Evolutionary conservation across 2,329 filamentous ascomycete species (phyloP), one percentile per base, ranked within the genome.

Genomic region (Ceratocystis cubensis): DNA sequence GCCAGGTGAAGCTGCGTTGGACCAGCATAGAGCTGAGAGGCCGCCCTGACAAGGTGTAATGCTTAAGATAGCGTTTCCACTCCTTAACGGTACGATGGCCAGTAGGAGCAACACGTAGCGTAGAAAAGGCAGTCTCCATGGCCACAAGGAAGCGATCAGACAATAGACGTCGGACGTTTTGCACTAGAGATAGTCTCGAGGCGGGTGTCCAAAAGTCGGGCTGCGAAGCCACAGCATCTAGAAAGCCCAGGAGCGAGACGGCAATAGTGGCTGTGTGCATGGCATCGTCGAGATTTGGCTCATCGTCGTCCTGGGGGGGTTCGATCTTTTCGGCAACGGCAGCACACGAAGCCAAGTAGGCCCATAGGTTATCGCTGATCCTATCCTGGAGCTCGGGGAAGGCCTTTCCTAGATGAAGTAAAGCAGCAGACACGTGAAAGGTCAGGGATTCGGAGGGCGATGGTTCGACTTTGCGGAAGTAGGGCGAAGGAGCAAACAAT

Each of bases 11-110:
- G 69, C 88, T 91, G 72, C 90, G 85, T 74, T 96, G 91, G 25
- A 99, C 77, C 5, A 97, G 81, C 87, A 96, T 94, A 13, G 92
- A 91, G 8, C 94, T 91, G 56, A 99, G 78, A 0, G 95, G 93
- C 22, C 90, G 84, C 8, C 89, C 89, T 67, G 84, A 82, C 17
- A 86, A 83, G 33, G 89, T 85, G 76, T 97, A 99, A 69, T 92
- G 88, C 57, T 88, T 88, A 66, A 90, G 78, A 75, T 90, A 91
- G 70, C 87, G 85, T 76, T 89, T 95, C 94, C 94, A 99, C 70
- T 96, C 89, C 72, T 86, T 88, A 22, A 89, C 79, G 33, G 82
- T 78, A 61, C 82, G 80, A 69, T 89, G 86, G 28, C 84, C 78
- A 33, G 82, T 82, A 70, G 84, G 85, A 1, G 87, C 83, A 75